These are phyloP conservation scores for Neofusicoccum ribis DNA, from an alignment of 2,329 filamentous ascomycete genomes.

Conservation along the genomic window DNA sequence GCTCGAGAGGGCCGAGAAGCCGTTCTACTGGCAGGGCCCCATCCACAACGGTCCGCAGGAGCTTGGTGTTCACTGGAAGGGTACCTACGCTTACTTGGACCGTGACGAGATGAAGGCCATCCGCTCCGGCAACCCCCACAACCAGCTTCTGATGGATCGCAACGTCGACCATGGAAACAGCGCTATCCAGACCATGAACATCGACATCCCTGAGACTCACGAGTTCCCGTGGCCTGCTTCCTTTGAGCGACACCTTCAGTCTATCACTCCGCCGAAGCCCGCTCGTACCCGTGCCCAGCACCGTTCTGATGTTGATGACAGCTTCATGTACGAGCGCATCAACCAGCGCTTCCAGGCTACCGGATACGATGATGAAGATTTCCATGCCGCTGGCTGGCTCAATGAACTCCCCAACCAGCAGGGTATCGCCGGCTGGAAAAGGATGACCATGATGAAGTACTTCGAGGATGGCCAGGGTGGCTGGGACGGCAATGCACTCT, in stretches of 20 bases:
- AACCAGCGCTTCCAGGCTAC: constrained; percentile 37
- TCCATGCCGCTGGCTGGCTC: constrained; percentile 47
- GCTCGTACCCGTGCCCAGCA: constrained; percentile 36
- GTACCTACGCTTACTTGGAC: constrained; percentile 48
- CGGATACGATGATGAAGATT: constrained; percentile 40
- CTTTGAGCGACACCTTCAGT: constrained; percentile 44
- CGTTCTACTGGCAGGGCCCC: constrained; percentile 44
- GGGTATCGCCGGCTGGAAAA: constrained; percentile 55
- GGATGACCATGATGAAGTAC: constrained; percentile 57
- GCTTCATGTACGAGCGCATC: background rate
- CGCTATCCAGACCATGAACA: constrained; percentile 31
- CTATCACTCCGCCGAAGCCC: constrained; percentile 28
- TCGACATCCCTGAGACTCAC: constrained; percentile 31
- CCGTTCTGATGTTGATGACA: background rate
- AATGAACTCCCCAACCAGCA: constrained; percentile 51
- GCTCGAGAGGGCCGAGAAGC: constrained; percentile 40
- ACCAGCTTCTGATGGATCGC: constrained; percentile 26
- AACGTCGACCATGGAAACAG: constrained; percentile 31
- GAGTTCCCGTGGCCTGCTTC: constrained; percentile 35
- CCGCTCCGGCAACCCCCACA: constrained; percentile 23
- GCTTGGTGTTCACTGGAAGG: constrained; percentile 52
- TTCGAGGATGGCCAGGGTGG: constrained; percentile 35
- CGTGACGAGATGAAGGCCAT: constrained; percentile 29
- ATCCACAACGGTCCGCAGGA: constrained; percentile 35
- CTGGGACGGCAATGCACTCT: constrained; percentile 37